Conservation (phyloP, 164 flowering plant species). For the Chimonanthus praecox region DNA sequence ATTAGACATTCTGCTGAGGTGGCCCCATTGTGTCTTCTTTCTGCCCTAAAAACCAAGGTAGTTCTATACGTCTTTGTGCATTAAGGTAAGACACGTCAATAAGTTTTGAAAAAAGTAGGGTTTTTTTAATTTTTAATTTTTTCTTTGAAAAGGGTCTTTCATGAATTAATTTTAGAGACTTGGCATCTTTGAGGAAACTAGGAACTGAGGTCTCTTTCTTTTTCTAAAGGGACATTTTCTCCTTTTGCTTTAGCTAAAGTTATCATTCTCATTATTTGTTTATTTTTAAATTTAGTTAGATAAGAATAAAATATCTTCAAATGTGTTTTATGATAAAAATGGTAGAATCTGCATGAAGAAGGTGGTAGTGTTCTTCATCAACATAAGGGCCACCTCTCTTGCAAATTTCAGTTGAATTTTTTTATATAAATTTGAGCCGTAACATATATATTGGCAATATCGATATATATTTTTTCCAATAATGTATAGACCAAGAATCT, state of each 20-base stretch:
- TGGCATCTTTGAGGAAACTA: background rate
- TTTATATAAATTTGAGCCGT: slow-evolving; percentile 5
- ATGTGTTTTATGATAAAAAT: background rate
- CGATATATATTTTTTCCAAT: too few relatives aligned
- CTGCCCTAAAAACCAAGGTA: background rate
- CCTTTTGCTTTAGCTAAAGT: background rate
- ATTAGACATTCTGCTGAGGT: background rate
- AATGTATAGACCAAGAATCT: background rate
- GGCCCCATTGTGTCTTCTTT: background rate
- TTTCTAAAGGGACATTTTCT: background rate
- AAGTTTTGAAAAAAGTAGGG: background rate
- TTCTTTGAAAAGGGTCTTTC: background rate
- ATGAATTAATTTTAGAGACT: too few relatives aligned
- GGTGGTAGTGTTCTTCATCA: background rate
- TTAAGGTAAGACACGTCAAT: background rate
- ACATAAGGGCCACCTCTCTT: background rate
- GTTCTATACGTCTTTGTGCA: background rate
- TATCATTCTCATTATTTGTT: background rate
- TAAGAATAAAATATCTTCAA: too few relatives aligned
- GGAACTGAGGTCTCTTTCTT: background rate
- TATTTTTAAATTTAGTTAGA: too few relatives aligned
- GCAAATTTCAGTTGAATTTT: slow-evolving; percentile 15
- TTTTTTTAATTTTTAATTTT: too few relatives aligned
- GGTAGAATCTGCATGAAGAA: too few relatives aligned
- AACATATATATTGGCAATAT: too few relatives aligned